A percentile compares a stretch with the other conserved stretches of the same genome.
These are phyloP conservation scores for Ceratocystis eucalypticola DNA, from an alignment of 2,329 filamentous ascomycete genomes.

Conservation along the genomic window DNA sequence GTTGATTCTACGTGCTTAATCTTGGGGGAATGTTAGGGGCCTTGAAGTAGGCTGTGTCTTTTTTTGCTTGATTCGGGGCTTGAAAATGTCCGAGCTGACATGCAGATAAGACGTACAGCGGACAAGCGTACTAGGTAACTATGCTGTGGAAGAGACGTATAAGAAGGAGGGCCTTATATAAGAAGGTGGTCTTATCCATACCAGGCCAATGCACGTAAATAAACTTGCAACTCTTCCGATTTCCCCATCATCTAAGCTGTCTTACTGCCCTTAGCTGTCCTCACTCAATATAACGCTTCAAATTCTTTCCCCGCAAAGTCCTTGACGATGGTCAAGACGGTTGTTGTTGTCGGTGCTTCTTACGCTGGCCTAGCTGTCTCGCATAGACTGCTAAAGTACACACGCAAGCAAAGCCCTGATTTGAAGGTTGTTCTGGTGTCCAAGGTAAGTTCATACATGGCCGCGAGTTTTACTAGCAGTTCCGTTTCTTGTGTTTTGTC, in stretches of 20 bases:
- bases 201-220: neutral
- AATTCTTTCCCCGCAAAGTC: neutral
- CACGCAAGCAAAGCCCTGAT: slow-evolving; percentile 31
- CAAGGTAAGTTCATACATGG: slow-evolving; percentile 30
- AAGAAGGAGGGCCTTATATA: neutral
- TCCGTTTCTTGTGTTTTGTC: neutral
- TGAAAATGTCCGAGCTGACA: slow-evolving; percentile 1
- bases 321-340: slow-evolving; percentile 35
- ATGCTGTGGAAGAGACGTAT: neutral
- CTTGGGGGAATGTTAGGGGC: neutral
- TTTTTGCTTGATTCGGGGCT: neutral
- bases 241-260: neutral
- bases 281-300: neutral
- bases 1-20: neutral
- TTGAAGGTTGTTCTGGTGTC: slow-evolving; percentile 43
- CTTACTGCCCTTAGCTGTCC: neutral
- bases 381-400: slow-evolving; percentile 42
- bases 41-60: neutral
- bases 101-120: neutral
- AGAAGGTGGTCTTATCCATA: neutral
- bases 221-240: neutral
- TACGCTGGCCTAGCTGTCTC: slow-evolving; percentile 40
- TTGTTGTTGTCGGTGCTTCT: slow-evolving; percentile 42
- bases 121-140: neutral
- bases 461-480: no score